Evolutionary conservation across 139 green algal species (phyloP).

Genomic region (Asterochloris sp.): DNA sequence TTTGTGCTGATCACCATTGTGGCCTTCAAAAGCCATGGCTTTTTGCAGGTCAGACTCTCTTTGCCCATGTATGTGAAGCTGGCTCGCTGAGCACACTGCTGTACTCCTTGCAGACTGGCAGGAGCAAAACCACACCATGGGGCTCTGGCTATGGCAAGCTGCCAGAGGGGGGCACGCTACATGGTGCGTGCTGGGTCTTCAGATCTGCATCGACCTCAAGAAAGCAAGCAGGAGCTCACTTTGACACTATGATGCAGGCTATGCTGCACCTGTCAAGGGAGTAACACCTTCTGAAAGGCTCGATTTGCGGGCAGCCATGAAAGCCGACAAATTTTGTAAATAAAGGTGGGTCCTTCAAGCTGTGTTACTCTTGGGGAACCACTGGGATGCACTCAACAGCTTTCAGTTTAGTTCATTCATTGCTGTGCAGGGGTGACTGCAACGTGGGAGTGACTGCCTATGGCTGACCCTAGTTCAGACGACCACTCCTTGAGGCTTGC

Average conservation of each 20-base stretch:
- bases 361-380: neutral
- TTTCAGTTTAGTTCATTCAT: neutral
- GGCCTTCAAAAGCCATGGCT: neutral
- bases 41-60: neutral
- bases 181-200: neutral
- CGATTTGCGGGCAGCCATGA: conserved; percentile 50
- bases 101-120: conserved; percentile 21
- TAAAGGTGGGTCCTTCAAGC: conserved; percentile 5
- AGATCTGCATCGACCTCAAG: neutral
- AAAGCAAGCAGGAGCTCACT: neutral
- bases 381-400: neutral
- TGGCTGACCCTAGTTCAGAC: neutral
- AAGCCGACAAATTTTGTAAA: conserved; percentile 52
- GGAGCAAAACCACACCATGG: conserved; percentile 50
- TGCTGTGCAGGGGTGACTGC: neutral
- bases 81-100: neutral
- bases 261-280: conserved; percentile 45
- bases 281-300: conserved; percentile 54
- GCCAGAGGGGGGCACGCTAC: neutral
- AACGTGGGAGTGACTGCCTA: conserved; percentile 1
- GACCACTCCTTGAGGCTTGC: conserved; percentile 7
- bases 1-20: neutral
- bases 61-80: neutral
- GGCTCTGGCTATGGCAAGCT: conserved; percentile 21
- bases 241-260: conserved; percentile 29